Percentiles rank a stretch among this genome's conserved stretches.
phyloP scores from a whole-genome alignment of 2,329 filamentous ascomycete genomes.

The Paraconiothyrium sp. region DNA sequence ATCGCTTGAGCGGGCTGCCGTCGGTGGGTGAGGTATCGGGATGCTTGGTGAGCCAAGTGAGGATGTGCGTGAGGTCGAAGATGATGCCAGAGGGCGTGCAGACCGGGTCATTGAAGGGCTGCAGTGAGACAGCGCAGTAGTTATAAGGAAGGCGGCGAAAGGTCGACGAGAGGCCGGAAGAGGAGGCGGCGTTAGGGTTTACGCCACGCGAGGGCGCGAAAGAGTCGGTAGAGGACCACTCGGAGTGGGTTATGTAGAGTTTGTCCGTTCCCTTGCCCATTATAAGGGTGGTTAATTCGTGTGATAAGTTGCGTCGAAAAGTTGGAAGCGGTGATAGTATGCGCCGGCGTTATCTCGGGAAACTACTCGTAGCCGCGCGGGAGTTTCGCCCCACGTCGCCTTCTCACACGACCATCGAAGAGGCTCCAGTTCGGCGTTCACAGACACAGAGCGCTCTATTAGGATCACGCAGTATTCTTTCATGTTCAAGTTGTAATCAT shows the following conservation, averaged over 20 bases:
- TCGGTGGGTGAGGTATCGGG: slow-evolving; percentile 91
- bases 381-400: not conserved
- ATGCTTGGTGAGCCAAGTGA: slow-evolving; percentile 93
- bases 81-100: slow-evolving; percentile 88
- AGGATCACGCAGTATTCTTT: no score
- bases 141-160: slow-evolving; percentile 97
- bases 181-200: slow-evolving; percentile 65
- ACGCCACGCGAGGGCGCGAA: slow-evolving; percentile 83
- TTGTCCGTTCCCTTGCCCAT: slow-evolving; percentile 56
- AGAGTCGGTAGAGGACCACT: slow-evolving; percentile 92
- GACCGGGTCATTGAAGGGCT: slow-evolving; percentile 93
- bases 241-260: slow-evolving; percentile 86
- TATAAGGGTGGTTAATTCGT: not conserved
- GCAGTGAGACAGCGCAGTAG: slow-evolving; percentile 94
- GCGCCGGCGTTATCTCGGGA: slow-evolving; percentile 11
- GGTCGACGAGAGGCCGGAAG: slow-evolving; percentile 61
- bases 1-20: slow-evolving; percentile 78
- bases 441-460: no score
- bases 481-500: no score
- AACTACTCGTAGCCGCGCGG: not conserved
- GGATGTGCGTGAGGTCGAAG: slow-evolving; percentile 94
- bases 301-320: not conserved
- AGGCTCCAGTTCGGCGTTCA: not conserved
- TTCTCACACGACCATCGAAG: not conserved
- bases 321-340: slow-evolving; percentile 9